Base-by-base conservation (phyloP, 2,329 filamentous ascomycete genomes). In the Exophiala dermatitidis region DNA sequence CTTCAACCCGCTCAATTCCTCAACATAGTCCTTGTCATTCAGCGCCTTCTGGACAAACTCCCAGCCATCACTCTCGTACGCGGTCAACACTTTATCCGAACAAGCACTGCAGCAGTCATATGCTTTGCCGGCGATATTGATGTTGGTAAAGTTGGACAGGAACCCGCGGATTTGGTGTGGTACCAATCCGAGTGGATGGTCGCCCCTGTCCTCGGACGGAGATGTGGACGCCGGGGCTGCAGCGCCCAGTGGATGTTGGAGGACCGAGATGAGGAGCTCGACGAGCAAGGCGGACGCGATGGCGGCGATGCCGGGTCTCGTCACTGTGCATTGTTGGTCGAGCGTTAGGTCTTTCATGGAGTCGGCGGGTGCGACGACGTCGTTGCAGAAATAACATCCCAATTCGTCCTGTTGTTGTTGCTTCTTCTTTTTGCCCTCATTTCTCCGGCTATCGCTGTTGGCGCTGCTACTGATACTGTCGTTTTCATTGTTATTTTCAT, bases 321-420 rank as follows among this genome's bases (percentile, higher is more conserved):
- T 98, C 19, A 98, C 93, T 0, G 93, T 98, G 70, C 93, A 98
- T 71, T 97, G 93, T 68, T 98, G 93, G 67, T 98, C 93, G 7
- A 98, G 82, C 0, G 93, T 97, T 63, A 90, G 88, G 65, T 95
- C 90, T 70, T 91, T 95, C 66, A 95, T 80, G 2, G 90, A 95
- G 88, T 95, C 64, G 58, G 85, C 85, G 26, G 93, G 93, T 4
- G 91, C 88, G 46, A 97, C 91, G 29, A 98, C 91, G 68, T 98
- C 93, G 65, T 95, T 97, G 72, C 93, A 98, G 71, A 97, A 98
- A 69, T 98, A 98, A 71, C 93, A 98, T 6, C 93, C 93, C 29
- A 97, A 76, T 29, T 88, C 82, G 31, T 44, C n/a, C 29, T 36
- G 42, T 12, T 30, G 32, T 37, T 30, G 19, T 19, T 19, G 19